Evolutionary conservation across 768 basidiomycete species (phyloP).

Genomic region (Mycena floridula): DNA sequence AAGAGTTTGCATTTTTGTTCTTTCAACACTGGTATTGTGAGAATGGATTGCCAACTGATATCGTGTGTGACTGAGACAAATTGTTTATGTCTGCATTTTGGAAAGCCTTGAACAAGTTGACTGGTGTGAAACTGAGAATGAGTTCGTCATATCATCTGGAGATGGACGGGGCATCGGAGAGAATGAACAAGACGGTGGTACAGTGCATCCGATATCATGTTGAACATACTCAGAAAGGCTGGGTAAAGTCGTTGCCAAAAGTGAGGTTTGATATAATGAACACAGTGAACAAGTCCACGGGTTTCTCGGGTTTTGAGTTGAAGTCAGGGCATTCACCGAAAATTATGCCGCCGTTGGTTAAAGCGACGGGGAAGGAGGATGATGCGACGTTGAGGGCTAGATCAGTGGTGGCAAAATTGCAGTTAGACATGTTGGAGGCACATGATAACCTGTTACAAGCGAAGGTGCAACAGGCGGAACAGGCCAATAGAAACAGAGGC

Average conservation of each 20-base stretch:
- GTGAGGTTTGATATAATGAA: constrained; percentile 30
- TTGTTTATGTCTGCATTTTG: no score
- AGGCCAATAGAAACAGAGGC: constrained; percentile 1
- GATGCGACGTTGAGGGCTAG: background rate
- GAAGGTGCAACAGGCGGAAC: constrained; percentile 10
- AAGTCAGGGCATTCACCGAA: no score
- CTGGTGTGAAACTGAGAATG: constrained; percentile 24
- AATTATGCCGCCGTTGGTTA: no score
- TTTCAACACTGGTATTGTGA: constrained; percentile 23
- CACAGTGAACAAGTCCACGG: constrained; percentile 22
- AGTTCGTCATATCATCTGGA: constrained; percentile 33
- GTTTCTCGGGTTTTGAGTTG: constrained; percentile 27
- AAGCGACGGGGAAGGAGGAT: background rate
- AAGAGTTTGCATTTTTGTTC: constrained; percentile 8
- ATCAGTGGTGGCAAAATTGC: background rate
- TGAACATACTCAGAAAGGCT: constrained; percentile 24
- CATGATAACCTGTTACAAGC: constrained; percentile 19
- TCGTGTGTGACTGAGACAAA: constrained; percentile 29
- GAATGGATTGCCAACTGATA: constrained; percentile 22
- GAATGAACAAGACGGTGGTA: constrained; percentile 26
- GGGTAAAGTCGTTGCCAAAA: constrained; percentile 18
- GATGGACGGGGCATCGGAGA: constrained; percentile 30
- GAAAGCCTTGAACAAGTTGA: constrained; percentile 18
- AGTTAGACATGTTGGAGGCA: constrained; percentile 13
- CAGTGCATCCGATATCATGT: constrained; percentile 24